Evolutionary conservation across 768 basidiomycete species (phyloP).

Genomic region (Lentinula sp.): DNA sequence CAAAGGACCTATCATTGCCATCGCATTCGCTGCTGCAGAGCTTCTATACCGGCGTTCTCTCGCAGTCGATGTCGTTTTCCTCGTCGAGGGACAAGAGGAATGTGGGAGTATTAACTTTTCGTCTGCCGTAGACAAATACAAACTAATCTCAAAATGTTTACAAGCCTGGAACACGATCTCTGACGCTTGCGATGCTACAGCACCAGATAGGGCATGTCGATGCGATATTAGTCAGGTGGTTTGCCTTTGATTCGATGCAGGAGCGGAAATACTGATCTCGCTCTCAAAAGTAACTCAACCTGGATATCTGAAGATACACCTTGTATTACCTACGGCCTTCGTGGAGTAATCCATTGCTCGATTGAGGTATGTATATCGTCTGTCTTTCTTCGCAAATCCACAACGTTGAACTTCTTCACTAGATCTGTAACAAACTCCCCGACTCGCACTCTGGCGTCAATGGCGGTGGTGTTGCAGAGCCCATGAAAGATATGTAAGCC

Average conservation of each 20-base stretch:
- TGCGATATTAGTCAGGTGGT: constrained; percentile 80
- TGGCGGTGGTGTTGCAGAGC: constrained; percentile 83
- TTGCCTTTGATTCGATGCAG: not conserved
- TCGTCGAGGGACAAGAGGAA: constrained; percentile 97
- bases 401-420: not conserved
- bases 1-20: constrained; percentile 91
- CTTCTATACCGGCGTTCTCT: constrained; percentile 67
- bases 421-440: constrained; percentile 68
- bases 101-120: constrained; percentile 85
- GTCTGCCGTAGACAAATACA: constrained; percentile 68
- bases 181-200: constrained; percentile 28
- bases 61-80: constrained; percentile 80
- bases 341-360: constrained; percentile 88
- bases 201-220: constrained; percentile 81
- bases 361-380: constrained; percentile 44
- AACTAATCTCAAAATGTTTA: constrained; percentile 35
- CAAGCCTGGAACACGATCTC: not conserved
- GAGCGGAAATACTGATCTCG: not conserved
- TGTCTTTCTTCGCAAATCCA: not conserved
- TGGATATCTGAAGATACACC: constrained; percentile 94
- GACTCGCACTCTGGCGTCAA: constrained; percentile 94
- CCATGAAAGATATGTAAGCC: constrained; percentile 86
- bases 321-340: constrained; percentile 90
- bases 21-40: constrained; percentile 84
- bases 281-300: constrained; percentile 70